Base-by-base conservation (phyloP, 1,284 basidiomycete genomes). In the Fistulina hepatica region DNA sequence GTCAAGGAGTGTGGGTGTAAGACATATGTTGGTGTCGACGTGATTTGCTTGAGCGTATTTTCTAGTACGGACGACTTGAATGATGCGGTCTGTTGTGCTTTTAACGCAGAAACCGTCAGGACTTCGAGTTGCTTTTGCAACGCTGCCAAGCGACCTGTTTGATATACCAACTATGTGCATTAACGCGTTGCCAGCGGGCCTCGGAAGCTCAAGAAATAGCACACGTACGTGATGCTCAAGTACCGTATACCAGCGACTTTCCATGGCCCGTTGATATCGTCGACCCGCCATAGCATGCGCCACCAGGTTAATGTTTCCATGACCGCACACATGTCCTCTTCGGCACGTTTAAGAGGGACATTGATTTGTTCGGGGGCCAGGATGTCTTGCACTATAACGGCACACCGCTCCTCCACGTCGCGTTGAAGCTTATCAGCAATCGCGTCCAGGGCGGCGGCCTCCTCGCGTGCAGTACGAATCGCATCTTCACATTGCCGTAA, bases 241-340 rank as follows among this genome's bases (percentile, higher is more conserved):
- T 4, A 71, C 72, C 43, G 58, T 62, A 41, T 76, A 81, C 74
- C 83, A 88, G 2, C 64, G 55, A 27, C 59, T 58, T 27, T 69
- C 61, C 7, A 84, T 55, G 25, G 74, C 70, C 61, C 56, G 7
- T 67, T 73, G 13, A 88, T 69, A 43, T 88, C 85, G 52, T 91
- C 88, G 2, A 83, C 73, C 6, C 70, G 59, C 64, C 69, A 72
- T 6, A 81, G 49, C 50, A 81, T 67, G 43, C 65, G 71, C 69
- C 78, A 78, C 74, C 80, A 85, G 7, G 67, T 71, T 44, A 88
- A 55, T 4, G 58, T 57, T 35, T 67, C 60, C 53, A 88, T 64
- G 1, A 75, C 61, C 3, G 52, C 40, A 44, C 63, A 59, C 43
- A 89, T 64, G n/a, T 68, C 62, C 34, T 57, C 60, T 39, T 63